phyloP scores from a whole-genome alignment of 768 basidiomycete species.

The Coprinopsis strossmayeri region DNA sequence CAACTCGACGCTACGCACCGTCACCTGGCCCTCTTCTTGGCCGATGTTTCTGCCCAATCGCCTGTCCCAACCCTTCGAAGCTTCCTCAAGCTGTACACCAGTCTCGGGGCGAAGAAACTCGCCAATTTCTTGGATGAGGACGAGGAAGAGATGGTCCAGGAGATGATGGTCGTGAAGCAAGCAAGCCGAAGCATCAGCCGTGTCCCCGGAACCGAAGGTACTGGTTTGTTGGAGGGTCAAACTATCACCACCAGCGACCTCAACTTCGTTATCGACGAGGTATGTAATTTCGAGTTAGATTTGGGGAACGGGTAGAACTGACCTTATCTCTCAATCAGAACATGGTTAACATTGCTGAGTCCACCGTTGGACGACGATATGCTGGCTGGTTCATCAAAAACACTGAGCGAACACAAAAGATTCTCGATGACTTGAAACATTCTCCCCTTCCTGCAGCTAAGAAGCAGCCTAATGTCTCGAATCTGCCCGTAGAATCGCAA shows the following conservation, averaged over 20 bases:
- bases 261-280: conserved; percentile 93
- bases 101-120: conserved; percentile 85
- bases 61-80: conserved; percentile 83
- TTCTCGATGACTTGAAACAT: conserved; percentile 68
- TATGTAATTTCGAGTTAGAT: conserved; percentile 27
- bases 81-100: conserved; percentile 93
- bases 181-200: conserved; percentile 73
- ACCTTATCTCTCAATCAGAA: conserved; percentile 48
- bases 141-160: conserved; percentile 92
- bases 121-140: conserved; percentile 87
- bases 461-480: conserved; percentile 13
- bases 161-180: conserved; percentile 96
- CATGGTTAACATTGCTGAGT: conserved; percentile 95
- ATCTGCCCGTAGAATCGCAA: conserved; percentile 10
- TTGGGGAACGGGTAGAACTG: background rate
- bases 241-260: conserved; percentile 87
- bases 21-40: conserved; percentile 79
- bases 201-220: conserved; percentile 45
- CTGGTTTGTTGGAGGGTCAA: conserved; percentile 75
- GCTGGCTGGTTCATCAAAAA: conserved; percentile 98
- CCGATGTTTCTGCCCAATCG: conserved; percentile 69
- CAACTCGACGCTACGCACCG: conserved; percentile 72
- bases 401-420: conserved; percentile 85
- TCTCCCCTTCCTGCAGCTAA: conserved; percentile 37
- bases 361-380: conserved; percentile 87